Base-by-base conservation (phyloP, 192 early-diverging fungal genomes). In the Dissophora ornata region DNA sequence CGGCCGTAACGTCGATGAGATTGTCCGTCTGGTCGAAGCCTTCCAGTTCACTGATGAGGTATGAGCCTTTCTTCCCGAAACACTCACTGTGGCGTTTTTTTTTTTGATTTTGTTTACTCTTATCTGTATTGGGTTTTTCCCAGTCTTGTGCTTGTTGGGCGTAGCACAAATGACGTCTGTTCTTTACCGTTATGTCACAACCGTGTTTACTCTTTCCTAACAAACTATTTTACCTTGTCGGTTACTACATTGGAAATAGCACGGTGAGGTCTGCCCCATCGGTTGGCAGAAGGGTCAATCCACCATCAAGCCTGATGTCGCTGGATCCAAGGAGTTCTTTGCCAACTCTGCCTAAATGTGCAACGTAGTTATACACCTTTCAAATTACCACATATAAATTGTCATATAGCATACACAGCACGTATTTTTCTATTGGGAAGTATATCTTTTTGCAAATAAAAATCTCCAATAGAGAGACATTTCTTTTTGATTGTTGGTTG, bases 1-100 rank as follows among this genome's bases (percentile, higher is more conserved):
- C 36, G 94, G 94, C 49, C 92, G 94, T 67, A 89, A 84, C 36
- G 91, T 95, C 56, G 90, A 94, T 81, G 95, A 97, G 86, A 84
- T 88, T 36, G 74, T 97, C 57, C 91, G 96, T 78, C 82, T 97
- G 18, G 81, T 98, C 55, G 90, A 96, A 85, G 96, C 96, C 19
- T 84, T 98, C 78, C 88, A 94, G 83, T 96, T 93, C 89, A 92
- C 90, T 69, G 97, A 96, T 65, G 86, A 95, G 85, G 88, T 85
- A 70, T 63, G 71, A 25, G 18, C 22, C 3, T 32, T 51, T 33
- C 19, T 38, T 32, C 29, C 3, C 3, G n/a, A n/a, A n/a, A n/a
- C n/a, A n/a, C n/a, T n/a, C n/a, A n/a, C n/a, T n/a, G n/a, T n/a
- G n/a, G n/a, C n/a, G n/a, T n/a, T n/a, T n/a, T n/a, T n/a, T n/a